Percentiles rank a stretch among this genome's conserved stretches.
Conservation (phyloP, 2,329 filamentous ascomycete species). For the Fusarium austroafricanum region DNA sequence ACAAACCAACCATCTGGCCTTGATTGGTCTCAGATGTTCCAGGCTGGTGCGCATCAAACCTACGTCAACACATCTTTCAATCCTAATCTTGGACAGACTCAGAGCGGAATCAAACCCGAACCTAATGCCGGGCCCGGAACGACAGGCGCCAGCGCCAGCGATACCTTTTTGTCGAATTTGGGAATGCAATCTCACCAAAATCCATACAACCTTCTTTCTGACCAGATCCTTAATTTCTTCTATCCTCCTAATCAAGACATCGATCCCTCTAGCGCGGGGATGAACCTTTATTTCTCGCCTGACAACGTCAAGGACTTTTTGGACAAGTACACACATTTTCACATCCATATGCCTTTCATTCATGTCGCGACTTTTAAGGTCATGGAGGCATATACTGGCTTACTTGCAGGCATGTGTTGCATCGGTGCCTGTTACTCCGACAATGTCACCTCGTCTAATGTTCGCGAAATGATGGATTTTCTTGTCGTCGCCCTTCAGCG, state of each 20-base stretch:
- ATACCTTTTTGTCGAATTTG: slow-evolving; percentile 61
- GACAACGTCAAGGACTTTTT: slow-evolving; percentile 78
- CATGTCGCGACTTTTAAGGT: slow-evolving; percentile 79
- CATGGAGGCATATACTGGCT: slow-evolving; percentile 71
- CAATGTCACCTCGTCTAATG: slow-evolving; percentile 67
- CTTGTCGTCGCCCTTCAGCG: slow-evolving; percentile 69
- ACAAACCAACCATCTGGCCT: slow-evolving; percentile 71
- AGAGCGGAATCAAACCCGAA: slow-evolving; percentile 76
- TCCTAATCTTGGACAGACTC: slow-evolving; percentile 75
- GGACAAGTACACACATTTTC: slow-evolving; percentile 77
- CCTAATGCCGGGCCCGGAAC: slow-evolving; percentile 66
- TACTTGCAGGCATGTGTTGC: slow-evolving; percentile 77
- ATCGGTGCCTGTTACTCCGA: slow-evolving; percentile 81
- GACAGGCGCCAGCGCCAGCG: slow-evolving; percentile 60
- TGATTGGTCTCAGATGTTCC: slow-evolving; percentile 85
- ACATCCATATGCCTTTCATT: slow-evolving; percentile 78
- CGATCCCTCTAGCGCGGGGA: slow-evolving; percentile 67
- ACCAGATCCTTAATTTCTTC: slow-evolving; percentile 67
- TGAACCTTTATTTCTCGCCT: slow-evolving; percentile 72
- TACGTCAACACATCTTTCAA: slow-evolving; percentile 72
- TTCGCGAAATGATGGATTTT: slow-evolving; percentile 75
- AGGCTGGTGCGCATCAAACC: slow-evolving; percentile 74
- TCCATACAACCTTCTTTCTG: slow-evolving; percentile 65
- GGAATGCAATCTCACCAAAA: slow-evolving; percentile 61
- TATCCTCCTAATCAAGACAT: slow-evolving; percentile 58